These are phyloP conservation scores for Bruguiera hainesii DNA, from an alignment of 441 rosid species.

Conservation along the genomic window DNA sequence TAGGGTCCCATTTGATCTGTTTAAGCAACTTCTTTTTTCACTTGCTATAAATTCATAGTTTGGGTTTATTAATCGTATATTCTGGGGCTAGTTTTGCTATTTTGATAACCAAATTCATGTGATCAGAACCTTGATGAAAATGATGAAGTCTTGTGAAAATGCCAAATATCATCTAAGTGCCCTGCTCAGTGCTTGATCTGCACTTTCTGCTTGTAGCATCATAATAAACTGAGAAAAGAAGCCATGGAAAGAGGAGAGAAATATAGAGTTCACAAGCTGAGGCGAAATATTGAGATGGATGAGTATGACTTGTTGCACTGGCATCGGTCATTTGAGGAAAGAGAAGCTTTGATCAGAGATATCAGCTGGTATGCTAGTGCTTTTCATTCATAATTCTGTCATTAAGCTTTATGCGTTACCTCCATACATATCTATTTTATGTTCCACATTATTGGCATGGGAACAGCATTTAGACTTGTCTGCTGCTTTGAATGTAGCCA, in stretches of 20 bases:
- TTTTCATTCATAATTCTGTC: not conserved
- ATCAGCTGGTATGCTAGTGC: constrained; percentile 66
- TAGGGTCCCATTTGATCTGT: no score
- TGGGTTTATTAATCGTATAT: no score
- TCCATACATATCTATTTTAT: no score
- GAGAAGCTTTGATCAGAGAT: constrained; percentile 94
- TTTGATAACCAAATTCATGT: no score
- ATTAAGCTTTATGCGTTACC: no score
- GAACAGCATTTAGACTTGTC: no score
- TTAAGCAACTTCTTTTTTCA: no score
- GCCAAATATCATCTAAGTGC: not conserved
- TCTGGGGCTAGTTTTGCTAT: no score
- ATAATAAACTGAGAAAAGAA: constrained; percentile 63
- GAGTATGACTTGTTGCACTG: constrained; percentile 85
- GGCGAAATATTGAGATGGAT: constrained; percentile 91
- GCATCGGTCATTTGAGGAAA: constrained; percentile 89
- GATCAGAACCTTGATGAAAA: no score
- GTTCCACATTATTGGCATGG: no score
- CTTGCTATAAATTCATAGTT: no score
- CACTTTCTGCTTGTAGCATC: constrained; percentile 41
- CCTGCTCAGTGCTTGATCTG: not conserved
- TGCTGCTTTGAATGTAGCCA: no score
- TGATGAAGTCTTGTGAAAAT: not conserved
- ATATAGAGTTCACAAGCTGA: constrained; percentile 66
- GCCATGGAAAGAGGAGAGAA: constrained; percentile 74